Percentiles rank a stretch among this genome's conserved stretches.
Evolutionary conservation across 1,284 basidiomycete species (phyloP).

Genomic region (Apiotrichum porosum): DNA sequence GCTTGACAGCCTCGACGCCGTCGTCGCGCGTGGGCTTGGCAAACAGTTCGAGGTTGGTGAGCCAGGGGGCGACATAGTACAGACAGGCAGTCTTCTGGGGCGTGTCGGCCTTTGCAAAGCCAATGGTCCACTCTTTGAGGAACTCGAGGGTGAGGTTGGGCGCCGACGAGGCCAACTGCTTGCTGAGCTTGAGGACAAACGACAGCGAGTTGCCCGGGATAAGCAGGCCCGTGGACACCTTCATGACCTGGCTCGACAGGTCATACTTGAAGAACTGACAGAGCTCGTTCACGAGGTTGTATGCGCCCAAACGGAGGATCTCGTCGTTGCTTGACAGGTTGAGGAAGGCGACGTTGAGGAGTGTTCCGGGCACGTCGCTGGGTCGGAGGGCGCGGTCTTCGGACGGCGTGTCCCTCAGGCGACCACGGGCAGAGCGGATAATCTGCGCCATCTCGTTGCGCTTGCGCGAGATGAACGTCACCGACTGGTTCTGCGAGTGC

Average conservation of each 20-base stretch:
- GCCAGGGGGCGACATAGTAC: slow-evolving; percentile 79
- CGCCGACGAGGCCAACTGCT: slow-evolving; percentile 63
- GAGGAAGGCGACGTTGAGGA: slow-evolving; percentile 74
- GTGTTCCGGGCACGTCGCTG: slow-evolving; percentile 73
- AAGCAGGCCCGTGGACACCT: slow-evolving; percentile 64
- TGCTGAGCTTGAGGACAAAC: slow-evolving; percentile 64
- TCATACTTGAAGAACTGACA: slow-evolving; percentile 73
- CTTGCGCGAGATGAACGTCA: slow-evolving; percentile 42
- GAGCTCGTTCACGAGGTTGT: slow-evolving; percentile 70
- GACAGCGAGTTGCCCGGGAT: slow-evolving; percentile 66
- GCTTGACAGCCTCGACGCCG: slow-evolving; percentile 27
- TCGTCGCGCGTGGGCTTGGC: slow-evolving; percentile 60
- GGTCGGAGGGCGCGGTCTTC: slow-evolving; percentile 66
- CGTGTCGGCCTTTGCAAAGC: slow-evolving; percentile 56
- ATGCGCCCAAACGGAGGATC: slow-evolving; percentile 68
- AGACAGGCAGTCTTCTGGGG: slow-evolving; percentile 65
- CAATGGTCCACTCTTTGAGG: slow-evolving; percentile 68
- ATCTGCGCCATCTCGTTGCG: slow-evolving; percentile 63
- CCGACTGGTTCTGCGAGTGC: slow-evolving; percentile 48
- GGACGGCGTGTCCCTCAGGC: slow-evolving; percentile 52
- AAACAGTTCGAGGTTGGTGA: slow-evolving; percentile 69
- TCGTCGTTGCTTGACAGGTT: slow-evolving; percentile 68
- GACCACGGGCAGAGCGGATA: slow-evolving; percentile 33
- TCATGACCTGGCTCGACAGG: slow-evolving; percentile 57
- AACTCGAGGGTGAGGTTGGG: slow-evolving; percentile 81